Base-by-base conservation (phyloP, 2,329 filamentous ascomycete genomes). In the Cryoendolithus antarcticus region DNA sequence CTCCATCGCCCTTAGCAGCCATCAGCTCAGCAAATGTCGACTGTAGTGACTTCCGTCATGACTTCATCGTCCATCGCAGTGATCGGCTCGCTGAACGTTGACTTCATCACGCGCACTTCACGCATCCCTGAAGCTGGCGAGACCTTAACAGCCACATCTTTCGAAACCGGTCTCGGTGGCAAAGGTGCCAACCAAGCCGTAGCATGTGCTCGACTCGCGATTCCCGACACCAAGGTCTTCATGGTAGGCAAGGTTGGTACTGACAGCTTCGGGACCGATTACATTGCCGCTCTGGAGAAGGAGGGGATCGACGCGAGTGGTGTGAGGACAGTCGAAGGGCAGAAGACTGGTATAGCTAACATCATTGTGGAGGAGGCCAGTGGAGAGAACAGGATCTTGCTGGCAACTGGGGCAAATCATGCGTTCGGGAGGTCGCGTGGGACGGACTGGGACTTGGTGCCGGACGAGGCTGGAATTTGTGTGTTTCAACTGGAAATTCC, bases 151-250 rank as follows among this genome's bases (percentile, higher is more conserved):
- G 75, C 85, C 35, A 77, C 69, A 48, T 77, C 76, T 12, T 93
- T 93, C 64, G 72, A 72, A 55, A 85, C 80, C 29, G 86, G 82
- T 32, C 80, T 82, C 24, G 91, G 89, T 52, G 89, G 91, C 41
- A 98, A 98, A 65, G 89, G 88, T 47, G 86, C 86, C 45, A 95
- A 95, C 67, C 88, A 94, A 66, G 86, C 86, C 43, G 83, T 94
- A 40, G 50, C 46, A 41, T 52, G 47, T 36, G 53, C 52, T 9
- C 47, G 54, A n/a, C 50, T 56, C 6, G 46, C 50, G 9, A 41
- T 44, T 12, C 30, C 44, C 12, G 43, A 48, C 48, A 59, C 68
- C 27, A 55, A 62, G 30, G 66, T 71, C 13, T 56, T 59, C 13
- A 71, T 72, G 66, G 56, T 70, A 4, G 68, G 68, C 9, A 62